phyloP scores from a whole-genome alignment of 83 land plant genomes.

The Larix sibirica region DNA sequence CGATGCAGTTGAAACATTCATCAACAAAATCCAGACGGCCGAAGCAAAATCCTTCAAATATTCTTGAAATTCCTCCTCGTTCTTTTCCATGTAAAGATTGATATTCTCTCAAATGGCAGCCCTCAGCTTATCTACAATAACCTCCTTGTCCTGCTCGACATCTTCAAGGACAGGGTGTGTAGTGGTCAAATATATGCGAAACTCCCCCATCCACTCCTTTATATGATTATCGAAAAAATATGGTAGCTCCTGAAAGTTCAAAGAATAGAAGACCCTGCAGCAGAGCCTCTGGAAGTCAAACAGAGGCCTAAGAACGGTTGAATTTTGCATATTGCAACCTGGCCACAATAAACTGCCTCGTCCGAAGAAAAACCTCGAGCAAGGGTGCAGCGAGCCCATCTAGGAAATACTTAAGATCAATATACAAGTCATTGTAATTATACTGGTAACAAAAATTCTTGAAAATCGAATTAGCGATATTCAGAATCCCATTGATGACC shows the following conservation, averaged over 20 bases:
- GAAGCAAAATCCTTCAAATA: slow-evolving; percentile 76
- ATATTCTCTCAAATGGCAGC: slow-evolving; percentile 94
- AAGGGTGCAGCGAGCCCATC: slow-evolving; percentile 88
- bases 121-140: slow-evolving; percentile 65
- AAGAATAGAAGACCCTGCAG: slow-evolving; percentile 87
- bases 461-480: slow-evolving; percentile 83
- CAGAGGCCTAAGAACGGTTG: too few relatives aligned
- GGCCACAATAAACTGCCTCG: slow-evolving; percentile 54
- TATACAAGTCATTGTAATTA: slow-evolving; percentile 67
- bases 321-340: slow-evolving; percentile 16
- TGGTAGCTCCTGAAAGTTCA: slow-evolving; percentile 91
- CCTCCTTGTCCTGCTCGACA: slow-evolving; percentile 49
- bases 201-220: slow-evolving; percentile 96
- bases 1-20: slow-evolving; percentile 47
- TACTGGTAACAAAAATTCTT: slow-evolving; percentile 78
- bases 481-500: slow-evolving; percentile 71
- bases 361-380: slow-evolving; percentile 70
- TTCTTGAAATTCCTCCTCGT: slow-evolving; percentile 89
- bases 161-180: slow-evolving; percentile 53
- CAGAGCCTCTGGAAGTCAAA: slow-evolving; percentile 44
- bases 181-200: slow-evolving; percentile 62
- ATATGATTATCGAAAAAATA: slow-evolving; percentile 97
- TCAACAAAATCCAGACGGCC: slow-evolving; percentile 83
- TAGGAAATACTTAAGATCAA: slow-evolving; percentile 90
- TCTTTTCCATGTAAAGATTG: slow-evolving; percentile 96